These are phyloP conservation scores for Amylocarpus encephaloides DNA, from an alignment of 2,329 filamentous ascomycete species.

Conservation along the genomic window DNA sequence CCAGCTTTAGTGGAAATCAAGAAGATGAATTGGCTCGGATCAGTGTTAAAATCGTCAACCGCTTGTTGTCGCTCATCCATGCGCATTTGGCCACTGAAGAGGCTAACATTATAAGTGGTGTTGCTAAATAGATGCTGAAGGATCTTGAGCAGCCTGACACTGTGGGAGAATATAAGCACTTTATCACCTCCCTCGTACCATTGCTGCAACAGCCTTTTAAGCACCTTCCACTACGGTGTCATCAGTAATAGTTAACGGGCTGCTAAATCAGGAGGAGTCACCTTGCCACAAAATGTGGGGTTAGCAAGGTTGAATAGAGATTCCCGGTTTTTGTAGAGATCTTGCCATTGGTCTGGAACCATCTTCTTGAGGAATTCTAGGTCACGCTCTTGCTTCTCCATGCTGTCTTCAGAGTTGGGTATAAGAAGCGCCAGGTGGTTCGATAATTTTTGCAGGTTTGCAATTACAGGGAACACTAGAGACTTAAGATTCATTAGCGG, in stretches of 20 bases:
- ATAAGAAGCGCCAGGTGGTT: conserved; percentile 90
- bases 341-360: conserved; percentile 67
- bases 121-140: conserved; percentile 79
- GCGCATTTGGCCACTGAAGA: conserved; percentile 76
- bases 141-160: conserved; percentile 76
- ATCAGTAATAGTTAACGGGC: too few species aligned
- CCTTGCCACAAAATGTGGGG: conserved; percentile 85
- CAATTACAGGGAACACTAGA: conserved; percentile 79
- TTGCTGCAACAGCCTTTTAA: conserved; percentile 78
- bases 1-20: conserved; percentile 91
- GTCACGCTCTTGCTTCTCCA: conserved; percentile 72
- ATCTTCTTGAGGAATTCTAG: conserved; percentile 67
- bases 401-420: conserved; percentile 55
- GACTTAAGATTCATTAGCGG: conserved; percentile 37
- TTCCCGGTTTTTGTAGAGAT: conserved; percentile 68
- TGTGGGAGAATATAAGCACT: conserved; percentile 91
- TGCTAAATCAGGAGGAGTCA: not conserved
- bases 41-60: conserved; percentile 88
- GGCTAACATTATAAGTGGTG: conserved; percentile 86
- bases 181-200: conserved; percentile 91
- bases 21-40: conserved; percentile 85
- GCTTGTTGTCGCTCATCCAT: conserved; percentile 76
- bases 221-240: conserved; percentile 66
- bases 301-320: conserved; percentile 76
- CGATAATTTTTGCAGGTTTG: conserved; percentile 76